Percentiles rank a stretch among this genome's conserved stretches.
phyloP scores from a whole-genome alignment of 2,329 filamentous ascomycete genomes.

The Colletotrichum lindemuthianum region DNA sequence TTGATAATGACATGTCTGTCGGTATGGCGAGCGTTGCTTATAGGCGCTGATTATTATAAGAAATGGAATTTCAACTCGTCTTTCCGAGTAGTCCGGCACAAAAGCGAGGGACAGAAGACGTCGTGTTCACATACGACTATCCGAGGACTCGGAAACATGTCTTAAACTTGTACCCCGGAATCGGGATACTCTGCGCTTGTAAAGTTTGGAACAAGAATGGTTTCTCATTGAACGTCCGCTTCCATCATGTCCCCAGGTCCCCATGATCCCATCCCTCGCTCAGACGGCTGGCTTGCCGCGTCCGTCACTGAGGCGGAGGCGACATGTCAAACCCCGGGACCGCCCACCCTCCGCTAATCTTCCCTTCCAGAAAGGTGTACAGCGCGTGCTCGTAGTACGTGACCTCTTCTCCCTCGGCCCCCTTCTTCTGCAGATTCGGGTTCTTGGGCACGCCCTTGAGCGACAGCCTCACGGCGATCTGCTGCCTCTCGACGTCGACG shows the following conservation, averaged over 20 bases:
- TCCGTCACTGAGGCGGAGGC: background rate
- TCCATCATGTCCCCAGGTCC: too few species aligned
- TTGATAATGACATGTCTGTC: too few species aligned
- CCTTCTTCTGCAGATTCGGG: constrained; percentile 8
- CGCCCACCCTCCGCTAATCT: constrained; percentile 10
- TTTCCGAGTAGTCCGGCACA: background rate
- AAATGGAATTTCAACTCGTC: too few species aligned
- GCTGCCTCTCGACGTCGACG: constrained; percentile 18
- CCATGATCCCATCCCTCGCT: too few species aligned
- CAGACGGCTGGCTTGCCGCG: background rate
- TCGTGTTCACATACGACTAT: background rate
- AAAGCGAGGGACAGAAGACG: constrained; percentile 28
- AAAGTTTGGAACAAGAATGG: too few species aligned
- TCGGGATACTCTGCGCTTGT: too few species aligned
- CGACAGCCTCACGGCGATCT: constrained; percentile 11
- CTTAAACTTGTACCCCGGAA: background rate
- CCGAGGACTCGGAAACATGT: background rate
- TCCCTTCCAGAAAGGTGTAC: constrained; percentile 3
- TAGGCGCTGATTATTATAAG: too few species aligned
- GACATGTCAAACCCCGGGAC: constrained; percentile 12
- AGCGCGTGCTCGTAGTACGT: constrained; percentile 14
- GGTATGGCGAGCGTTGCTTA: too few species aligned
- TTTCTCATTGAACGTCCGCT: too few species aligned
- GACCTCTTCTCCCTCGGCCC: background rate
- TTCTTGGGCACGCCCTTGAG: constrained; percentile 20